Percentiles rank a stretch among this genome's conserved stretches.
phyloP scores from a whole-genome alignment of 106 monocot species.

The Apostasia ramifera region DNA sequence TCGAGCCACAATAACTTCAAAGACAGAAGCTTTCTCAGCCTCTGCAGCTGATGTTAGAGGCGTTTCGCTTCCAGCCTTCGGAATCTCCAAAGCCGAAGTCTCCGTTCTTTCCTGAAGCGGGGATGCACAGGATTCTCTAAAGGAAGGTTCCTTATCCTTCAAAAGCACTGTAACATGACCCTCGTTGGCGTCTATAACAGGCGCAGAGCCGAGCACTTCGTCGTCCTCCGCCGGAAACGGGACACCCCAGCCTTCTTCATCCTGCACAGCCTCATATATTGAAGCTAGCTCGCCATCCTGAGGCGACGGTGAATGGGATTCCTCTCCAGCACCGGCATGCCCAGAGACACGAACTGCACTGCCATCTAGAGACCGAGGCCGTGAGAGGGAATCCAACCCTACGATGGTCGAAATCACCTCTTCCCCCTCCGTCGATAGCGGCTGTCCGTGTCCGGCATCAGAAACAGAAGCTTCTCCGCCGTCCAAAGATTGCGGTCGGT shows the following conservation, averaged over 20 bases:
- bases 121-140: no score
- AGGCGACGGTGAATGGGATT: background rate
- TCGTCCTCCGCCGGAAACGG: background rate
- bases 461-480: background rate
- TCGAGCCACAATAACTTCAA: no score
- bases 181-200: background rate
- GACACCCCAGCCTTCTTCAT: background rate
- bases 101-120: background rate
- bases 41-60: no score
- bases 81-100: no score
- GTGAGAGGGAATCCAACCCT: no score
- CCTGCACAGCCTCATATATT: conserved; percentile 1
- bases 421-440: no score
- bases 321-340: background rate
- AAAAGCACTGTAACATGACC: background rate
- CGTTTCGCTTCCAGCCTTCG: no score
- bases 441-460: no score
- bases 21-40: background rate
- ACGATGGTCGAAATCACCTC: no score
- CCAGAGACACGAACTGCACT: background rate
- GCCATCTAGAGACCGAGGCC: background rate
- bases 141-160: background rate
- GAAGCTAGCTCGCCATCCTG: background rate
- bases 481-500: background rate
- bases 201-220: background rate